A percentile compares a stretch with the other conserved stretches of the same genome.
Conservation (phyloP, 2,329 filamentous ascomycete genomes). For the Chaetomiaceae sp. region DNA sequence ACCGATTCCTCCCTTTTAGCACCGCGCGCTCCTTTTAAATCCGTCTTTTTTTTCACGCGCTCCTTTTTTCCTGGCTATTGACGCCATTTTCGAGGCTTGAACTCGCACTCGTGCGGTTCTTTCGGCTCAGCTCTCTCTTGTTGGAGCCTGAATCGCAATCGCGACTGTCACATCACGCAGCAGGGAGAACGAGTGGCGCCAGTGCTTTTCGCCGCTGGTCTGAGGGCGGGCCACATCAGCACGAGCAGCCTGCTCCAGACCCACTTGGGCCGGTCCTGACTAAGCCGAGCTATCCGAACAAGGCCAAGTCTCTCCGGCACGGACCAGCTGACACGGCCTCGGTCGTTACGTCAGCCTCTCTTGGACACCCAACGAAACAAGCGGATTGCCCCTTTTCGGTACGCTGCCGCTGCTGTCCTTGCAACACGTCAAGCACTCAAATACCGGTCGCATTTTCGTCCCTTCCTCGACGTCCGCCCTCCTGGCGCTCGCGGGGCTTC, state of each 20-base stretch:
- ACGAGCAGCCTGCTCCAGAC: neutral
- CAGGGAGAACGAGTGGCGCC: slow-evolving; percentile 19
- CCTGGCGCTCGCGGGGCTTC: slow-evolving; percentile 10
- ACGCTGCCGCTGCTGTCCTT: slow-evolving; percentile 18
- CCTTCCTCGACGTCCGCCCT: slow-evolving; percentile 3
- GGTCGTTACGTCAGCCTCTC: slow-evolving; percentile 32
- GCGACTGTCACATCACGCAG: slow-evolving; percentile 13
- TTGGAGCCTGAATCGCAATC: slow-evolving; percentile 13
- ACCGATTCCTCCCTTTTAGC: slow-evolving; percentile 19
- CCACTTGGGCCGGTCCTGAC: slow-evolving; percentile 13
- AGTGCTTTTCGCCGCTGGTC: slow-evolving; percentile 19
- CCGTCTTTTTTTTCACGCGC: slow-evolving; percentile 30
- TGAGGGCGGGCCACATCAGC: slow-evolving; percentile 31
- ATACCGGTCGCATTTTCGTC: neutral
- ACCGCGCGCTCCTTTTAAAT: slow-evolving; percentile 34
- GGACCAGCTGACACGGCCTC: slow-evolving; percentile 20
- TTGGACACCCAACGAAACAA: slow-evolving; percentile 4
- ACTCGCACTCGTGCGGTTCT: slow-evolving; percentile 43
- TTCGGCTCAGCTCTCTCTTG: slow-evolving; percentile 8
- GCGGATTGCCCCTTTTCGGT: slow-evolving; percentile 9
- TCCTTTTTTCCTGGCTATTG: slow-evolving; percentile 22
- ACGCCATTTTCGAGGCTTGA: slow-evolving; percentile 36
- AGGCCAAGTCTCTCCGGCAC: slow-evolving; percentile 6
- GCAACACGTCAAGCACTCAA: slow-evolving; percentile 14
- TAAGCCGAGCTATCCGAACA: slow-evolving; percentile 21